phyloP scores from a whole-genome alignment of 495 filamentous ascomycete genomes.

The Amphirosellinia nigrospora region DNA sequence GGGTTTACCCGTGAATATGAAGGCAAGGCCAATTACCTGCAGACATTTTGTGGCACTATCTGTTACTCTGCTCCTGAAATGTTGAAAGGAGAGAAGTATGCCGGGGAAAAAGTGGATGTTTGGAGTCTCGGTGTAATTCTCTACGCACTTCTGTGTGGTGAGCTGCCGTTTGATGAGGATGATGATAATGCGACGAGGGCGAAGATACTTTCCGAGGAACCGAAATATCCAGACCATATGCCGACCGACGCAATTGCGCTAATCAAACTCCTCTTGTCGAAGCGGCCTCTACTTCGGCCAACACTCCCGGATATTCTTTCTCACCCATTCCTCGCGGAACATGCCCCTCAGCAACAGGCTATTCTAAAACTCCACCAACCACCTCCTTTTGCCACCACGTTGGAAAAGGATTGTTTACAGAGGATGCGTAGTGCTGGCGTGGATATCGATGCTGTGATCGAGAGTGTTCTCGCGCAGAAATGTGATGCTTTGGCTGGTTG shows the following conservation, averaged over 20 bases:
- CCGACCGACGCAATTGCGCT: constrained; percentile 77
- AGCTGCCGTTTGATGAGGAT: constrained; percentile 96
- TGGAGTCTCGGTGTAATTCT: constrained; percentile 98
- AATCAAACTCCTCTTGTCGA: constrained; percentile 79
- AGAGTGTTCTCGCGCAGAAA: constrained; percentile 86
- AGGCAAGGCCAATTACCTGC: constrained; percentile 90
- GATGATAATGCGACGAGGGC: constrained; percentile 83
- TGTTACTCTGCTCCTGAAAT: constrained; percentile 98
- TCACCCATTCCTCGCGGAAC: constrained; percentile 87
- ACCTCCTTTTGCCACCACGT: constrained; percentile 80
- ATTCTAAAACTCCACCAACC: constrained; percentile 87
- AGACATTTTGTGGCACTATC: constrained; percentile 97
- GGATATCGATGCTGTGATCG: constrained; percentile 91
- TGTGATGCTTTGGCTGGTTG: constrained; percentile 92
- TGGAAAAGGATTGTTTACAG: constrained; percentile 91
- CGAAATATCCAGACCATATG: constrained; percentile 80
- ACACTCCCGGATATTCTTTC: constrained; percentile 85
- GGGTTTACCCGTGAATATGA: constrained; percentile 98
- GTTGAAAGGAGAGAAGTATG: constrained; percentile 98
- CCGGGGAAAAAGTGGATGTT: constrained; percentile 95
- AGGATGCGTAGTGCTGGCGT: constrained; percentile 95
- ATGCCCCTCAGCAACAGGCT: constrained; percentile 86
- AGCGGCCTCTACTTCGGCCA: constrained; percentile 84
- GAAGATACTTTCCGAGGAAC: constrained; percentile 83
- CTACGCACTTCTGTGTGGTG: constrained; percentile 88